Evolutionary conservation across 805 yeast genomes (phyloP).

Genomic region (Saccharomyces kudriavzevii): DNA sequence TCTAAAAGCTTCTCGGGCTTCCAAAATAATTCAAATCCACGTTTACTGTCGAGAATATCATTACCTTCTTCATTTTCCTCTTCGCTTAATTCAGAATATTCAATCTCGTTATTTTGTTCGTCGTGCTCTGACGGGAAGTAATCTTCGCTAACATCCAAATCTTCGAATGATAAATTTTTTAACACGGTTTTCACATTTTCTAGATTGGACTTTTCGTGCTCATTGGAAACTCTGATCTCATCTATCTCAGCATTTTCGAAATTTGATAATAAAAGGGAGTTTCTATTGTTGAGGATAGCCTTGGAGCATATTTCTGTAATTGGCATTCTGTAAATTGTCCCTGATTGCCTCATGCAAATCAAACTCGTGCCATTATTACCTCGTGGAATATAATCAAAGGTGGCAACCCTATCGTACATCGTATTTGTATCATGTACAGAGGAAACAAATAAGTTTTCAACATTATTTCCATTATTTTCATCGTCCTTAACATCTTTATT

Average conservation of each 20-base stretch:
- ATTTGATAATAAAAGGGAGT: conserved; percentile 53
- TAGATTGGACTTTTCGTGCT: conserved; percentile 12
- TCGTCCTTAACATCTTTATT: conserved; percentile 1
- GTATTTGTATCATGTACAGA: conserved; percentile 68
- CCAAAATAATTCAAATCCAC: conserved; percentile 24
- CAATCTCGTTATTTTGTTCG: conserved; percentile 6
- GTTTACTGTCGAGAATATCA: conserved; percentile 16
- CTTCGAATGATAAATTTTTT: conserved; percentile 26
- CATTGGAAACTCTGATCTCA: conserved; percentile 20
- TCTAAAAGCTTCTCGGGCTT: conserved; percentile 41
- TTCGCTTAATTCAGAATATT: conserved; percentile 12
- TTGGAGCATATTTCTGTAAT: conserved; percentile 59
- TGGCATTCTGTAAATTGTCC: conserved; percentile 74
- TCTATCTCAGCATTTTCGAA: conserved; percentile 25
- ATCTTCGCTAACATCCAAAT: conserved; percentile 25
- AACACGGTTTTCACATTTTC: conserved; percentile 16
- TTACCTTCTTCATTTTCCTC: conserved; percentile 16
- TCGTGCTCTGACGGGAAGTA: conserved; percentile 4
- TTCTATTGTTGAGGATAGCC: conserved; percentile 57
- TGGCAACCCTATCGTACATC: conserved; percentile 70
- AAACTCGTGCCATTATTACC: conserved; percentile 54
- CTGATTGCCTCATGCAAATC: conserved; percentile 86
- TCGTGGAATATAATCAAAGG: conserved; percentile 71
- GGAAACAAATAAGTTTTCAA: conserved; percentile 64
- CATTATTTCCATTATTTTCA: conserved; percentile 13